phyloP scores from a whole-genome alignment of 805 yeast species.

The Osmozyma mogii region DNA sequence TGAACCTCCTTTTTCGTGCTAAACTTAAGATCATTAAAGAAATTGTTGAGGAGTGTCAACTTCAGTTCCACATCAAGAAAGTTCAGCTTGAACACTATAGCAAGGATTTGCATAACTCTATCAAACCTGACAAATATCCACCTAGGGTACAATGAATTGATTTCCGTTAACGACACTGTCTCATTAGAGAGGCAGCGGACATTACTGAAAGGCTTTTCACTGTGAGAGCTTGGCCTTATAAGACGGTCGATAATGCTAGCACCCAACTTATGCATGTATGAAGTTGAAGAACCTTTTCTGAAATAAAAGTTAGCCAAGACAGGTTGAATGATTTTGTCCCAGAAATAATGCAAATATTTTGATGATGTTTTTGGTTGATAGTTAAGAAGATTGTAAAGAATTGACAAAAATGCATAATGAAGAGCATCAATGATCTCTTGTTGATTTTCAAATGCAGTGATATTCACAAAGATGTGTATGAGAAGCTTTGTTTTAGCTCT shows the following conservation, averaged over 20 bases:
- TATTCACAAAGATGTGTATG: constrained; percentile 19
- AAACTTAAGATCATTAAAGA: constrained; percentile 19
- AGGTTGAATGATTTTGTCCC: constrained; percentile 32
- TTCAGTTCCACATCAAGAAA: constrained; percentile 18
- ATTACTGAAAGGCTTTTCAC: constrained; percentile 17
- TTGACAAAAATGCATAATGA: constrained; percentile 23
- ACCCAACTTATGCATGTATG: constrained; percentile 24
- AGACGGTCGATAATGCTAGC: constrained; percentile 17
- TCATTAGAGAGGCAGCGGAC: constrained; percentile 28
- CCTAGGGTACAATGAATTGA: constrained; percentile 22
- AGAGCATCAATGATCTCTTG: constrained; percentile 22
- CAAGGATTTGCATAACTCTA: constrained; percentile 19
- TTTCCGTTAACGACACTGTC: constrained; percentile 20
- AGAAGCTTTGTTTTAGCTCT: no score
- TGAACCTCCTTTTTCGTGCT: constrained; percentile 24
- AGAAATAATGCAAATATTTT: constrained; percentile 23
- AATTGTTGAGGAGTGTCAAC: constrained; percentile 15
- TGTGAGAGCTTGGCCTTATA: constrained; percentile 14
- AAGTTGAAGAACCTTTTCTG: constrained; percentile 16
- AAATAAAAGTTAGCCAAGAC: constrained; percentile 26
- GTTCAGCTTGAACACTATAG: constrained; percentile 17
- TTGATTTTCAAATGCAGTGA: constrained; percentile 12
- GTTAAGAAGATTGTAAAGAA: constrained; percentile 20
- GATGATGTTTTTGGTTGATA: constrained; percentile 11
- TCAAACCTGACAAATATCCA: constrained; percentile 30